phyloP scores from a whole-genome alignment of 257 asterid genomes.

The Mentha longifolia region DNA sequence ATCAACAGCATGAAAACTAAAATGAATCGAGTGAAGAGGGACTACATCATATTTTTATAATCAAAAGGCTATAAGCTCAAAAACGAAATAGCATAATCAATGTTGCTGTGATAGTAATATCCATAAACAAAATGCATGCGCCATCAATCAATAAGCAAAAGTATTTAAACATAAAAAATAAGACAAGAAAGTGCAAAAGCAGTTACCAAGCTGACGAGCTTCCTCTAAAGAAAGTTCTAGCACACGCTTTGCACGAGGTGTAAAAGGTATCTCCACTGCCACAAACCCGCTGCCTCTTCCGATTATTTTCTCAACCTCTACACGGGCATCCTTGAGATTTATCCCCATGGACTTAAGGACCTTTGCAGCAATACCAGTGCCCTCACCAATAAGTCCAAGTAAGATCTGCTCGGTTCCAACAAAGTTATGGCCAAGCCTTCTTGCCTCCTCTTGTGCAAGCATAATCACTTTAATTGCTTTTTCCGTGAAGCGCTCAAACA shows the following conservation, averaged over 20 bases:
- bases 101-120: background rate
- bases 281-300: constrained; percentile 99
- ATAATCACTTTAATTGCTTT: constrained; percentile 95
- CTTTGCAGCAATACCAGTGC: constrained; percentile 99
- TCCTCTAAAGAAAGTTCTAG: constrained; percentile 95
- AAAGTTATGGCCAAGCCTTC: constrained; percentile 93
- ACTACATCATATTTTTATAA: constrained; percentile 16
- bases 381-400: constrained; percentile 96
- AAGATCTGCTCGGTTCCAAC: constrained; percentile 98
- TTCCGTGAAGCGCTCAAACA: constrained; percentile 99
- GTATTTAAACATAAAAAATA: background rate
- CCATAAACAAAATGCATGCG: constrained; percentile 13
- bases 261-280: constrained; percentile 97
- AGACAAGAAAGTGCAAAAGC: constrained; percentile 5
- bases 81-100: background rate
- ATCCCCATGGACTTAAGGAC: constrained; percentile 97
- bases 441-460: constrained; percentile 99
- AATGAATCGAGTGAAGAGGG: constrained; percentile 6
- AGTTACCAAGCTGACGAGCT: constrained; percentile 96
- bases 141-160: constrained; percentile 13
- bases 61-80: constrained; percentile 1
- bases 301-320: constrained; percentile 95
- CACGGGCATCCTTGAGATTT: constrained; percentile 97
- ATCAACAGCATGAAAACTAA: constrained; percentile 26
- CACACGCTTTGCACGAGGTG: constrained; percentile 98